Evolutionary conservation across 345 rosid genomes (phyloP).

Genomic region (Euphorbia lathyris): DNA sequence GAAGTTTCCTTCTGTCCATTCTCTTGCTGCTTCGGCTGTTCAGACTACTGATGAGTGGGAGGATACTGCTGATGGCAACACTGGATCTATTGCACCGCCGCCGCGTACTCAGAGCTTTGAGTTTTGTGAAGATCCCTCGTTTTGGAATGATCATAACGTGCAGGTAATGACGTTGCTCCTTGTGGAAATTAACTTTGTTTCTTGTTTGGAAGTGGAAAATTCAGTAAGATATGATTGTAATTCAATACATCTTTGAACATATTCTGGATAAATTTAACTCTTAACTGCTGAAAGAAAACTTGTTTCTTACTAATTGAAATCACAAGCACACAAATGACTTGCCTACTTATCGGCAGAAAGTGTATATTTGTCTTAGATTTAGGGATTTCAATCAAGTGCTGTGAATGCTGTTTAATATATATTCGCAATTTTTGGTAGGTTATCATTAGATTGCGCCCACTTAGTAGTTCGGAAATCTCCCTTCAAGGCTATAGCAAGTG

Average conservation of each 20-base stretch:
- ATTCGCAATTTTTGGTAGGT: slow-evolving; percentile 42
- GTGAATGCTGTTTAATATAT: background rate
- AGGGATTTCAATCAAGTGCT: background rate
- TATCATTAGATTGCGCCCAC: slow-evolving; percentile 83
- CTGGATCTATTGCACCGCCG: slow-evolving; percentile 21
- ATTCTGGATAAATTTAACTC: background rate
- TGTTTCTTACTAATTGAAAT: background rate
- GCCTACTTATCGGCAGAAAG: background rate
- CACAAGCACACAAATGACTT: background rate
- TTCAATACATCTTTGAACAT: background rate
- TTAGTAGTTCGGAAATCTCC: slow-evolving; percentile 77
- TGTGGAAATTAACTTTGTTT: background rate
- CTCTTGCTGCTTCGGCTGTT: slow-evolving; percentile 31
- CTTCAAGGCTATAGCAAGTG: slow-evolving; percentile 73
- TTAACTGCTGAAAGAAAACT: background rate
- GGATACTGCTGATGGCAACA: slow-evolving; percentile 22
- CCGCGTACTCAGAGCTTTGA: slow-evolving; percentile 56
- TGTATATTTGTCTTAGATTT: background rate
- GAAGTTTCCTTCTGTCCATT: slow-evolving; percentile 15
- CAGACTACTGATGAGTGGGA: slow-evolving; percentile 43
- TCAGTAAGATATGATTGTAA: background rate
- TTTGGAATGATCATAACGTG: slow-evolving; percentile 95
- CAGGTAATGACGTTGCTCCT: slow-evolving; percentile 41
- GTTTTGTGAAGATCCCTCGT: slow-evolving; percentile 78
- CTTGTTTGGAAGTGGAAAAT: background rate